Conservation (phyloP, 371 early-diverging fungal species). For the Mortierella sp. region DNA sequence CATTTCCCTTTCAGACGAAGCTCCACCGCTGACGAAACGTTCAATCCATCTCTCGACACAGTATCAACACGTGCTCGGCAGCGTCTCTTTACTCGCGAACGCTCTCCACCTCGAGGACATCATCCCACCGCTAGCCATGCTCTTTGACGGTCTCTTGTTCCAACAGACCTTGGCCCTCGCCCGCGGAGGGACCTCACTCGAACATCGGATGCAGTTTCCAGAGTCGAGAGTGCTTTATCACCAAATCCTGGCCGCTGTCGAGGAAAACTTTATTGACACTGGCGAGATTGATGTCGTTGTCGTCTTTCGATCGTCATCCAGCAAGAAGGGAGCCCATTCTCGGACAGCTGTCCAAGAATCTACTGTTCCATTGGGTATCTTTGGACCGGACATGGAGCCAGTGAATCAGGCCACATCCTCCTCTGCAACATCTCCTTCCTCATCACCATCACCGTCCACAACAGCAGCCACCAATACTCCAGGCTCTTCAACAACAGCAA, state of each 20-base stretch:
- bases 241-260: conserved; percentile 34
- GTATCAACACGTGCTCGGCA: conserved; percentile 41
- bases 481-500: no score
- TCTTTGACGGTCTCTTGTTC: conserved; percentile 53
- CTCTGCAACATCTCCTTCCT: not conserved
- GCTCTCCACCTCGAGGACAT: conserved; percentile 46
- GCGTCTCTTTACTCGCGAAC: conserved; percentile 42
- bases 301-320: conserved; percentile 25
- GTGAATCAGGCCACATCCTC: conserved; percentile 19
- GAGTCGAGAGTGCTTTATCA: conserved; percentile 31
- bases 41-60: conserved; percentile 50
- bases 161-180: conserved; percentile 45
- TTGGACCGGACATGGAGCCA: conserved; percentile 49
- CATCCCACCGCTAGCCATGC: conserved; percentile 24
- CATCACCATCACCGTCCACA: not conserved
- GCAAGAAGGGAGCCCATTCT: conserved; percentile 1
- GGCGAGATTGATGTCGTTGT: conserved; percentile 54
- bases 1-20: conserved; percentile 18
- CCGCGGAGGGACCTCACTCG: conserved; percentile 46
- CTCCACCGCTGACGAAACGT: conserved; percentile 45
- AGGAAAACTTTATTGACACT: conserved; percentile 46
- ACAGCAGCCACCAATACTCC: not conserved
- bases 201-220: conserved; percentile 30
- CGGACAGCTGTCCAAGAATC: not conserved
- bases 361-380: conserved; percentile 29